These are phyloP conservation scores for Orychophragmus violaceus DNA, from an alignment of 345 rosid genomes.

Conservation along the genomic window DNA sequence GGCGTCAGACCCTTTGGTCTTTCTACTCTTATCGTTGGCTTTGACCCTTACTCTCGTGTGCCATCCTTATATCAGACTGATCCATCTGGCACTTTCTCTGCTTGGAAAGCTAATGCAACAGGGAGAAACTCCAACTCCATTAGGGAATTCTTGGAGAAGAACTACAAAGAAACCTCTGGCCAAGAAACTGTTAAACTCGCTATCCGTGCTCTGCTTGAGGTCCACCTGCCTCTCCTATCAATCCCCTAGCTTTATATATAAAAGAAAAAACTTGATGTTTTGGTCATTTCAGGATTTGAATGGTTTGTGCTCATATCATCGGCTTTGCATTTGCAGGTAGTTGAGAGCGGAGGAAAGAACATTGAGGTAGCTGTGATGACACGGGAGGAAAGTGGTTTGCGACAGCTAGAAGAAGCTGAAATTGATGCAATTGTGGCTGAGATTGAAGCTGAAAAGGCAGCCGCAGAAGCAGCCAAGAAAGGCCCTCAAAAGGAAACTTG, in stretches of 20 bases:
- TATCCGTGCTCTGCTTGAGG: conserved; percentile 87
- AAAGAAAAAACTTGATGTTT: neutral
- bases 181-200: conserved; percentile 91
- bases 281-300: neutral
- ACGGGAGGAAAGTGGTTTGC: conserved; percentile 52
- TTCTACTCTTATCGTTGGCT: conserved; percentile 67
- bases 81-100: conserved; percentile 96
- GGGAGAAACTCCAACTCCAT: conserved; percentile 91
- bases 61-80: conserved; percentile 88
- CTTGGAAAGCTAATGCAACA: conserved; percentile 95
- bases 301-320: neutral
- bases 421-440: conserved; percentile 83
- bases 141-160: conserved; percentile 81
- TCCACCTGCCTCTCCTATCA: conserved; percentile 30
- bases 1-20: conserved; percentile 85
- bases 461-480: conserved; percentile 93
- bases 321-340: conserved; percentile 45
- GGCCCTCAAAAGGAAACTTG: conserved; percentile 59
- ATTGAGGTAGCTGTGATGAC: conserved; percentile 94
- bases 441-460: conserved; percentile 95
- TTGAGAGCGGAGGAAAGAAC: conserved; percentile 97
- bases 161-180: conserved; percentile 75
- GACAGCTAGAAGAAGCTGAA: conserved; percentile 85
- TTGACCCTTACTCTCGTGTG: conserved; percentile 61
- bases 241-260: too few relatives aligned